Percentiles rank a stretch among this genome's conserved stretches.
These are phyloP conservation scores for Eucalyptus pauciflora DNA, from an alignment of 345 rosid species.

Conservation along the genomic window DNA sequence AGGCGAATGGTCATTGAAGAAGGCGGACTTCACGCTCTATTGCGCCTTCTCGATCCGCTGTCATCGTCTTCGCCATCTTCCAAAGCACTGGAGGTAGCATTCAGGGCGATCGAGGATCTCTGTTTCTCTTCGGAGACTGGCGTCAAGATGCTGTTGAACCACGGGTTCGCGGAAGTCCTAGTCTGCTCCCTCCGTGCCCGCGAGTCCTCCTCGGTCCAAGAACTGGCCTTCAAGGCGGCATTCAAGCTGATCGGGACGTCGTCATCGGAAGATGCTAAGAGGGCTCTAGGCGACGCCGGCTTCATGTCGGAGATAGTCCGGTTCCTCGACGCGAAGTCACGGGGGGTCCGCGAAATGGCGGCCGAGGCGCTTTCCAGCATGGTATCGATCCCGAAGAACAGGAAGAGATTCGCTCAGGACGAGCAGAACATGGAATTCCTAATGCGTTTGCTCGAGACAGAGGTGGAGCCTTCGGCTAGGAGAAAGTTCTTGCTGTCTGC, in stretches of 20 bases:
- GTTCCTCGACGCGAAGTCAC: slow-evolving; percentile 68
- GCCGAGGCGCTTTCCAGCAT: slow-evolving; percentile 45
- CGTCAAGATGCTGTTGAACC: slow-evolving; percentile 26
- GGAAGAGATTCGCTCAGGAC: slow-evolving; percentile 61
- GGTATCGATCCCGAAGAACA: slow-evolving; percentile 51
- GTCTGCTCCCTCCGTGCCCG: slow-evolving; percentile 41
- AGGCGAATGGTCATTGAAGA: slow-evolving; percentile 35
- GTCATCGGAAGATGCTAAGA: slow-evolving; percentile 44
- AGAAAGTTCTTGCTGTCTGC: slow-evolving; percentile 59
- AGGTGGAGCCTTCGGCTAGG: slow-evolving; percentile 37
- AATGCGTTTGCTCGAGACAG: slow-evolving; percentile 50
- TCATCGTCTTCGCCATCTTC: slow-evolving; percentile 13
- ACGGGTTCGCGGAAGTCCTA: slow-evolving; percentile 47
- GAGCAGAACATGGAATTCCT: slow-evolving; percentile 50
- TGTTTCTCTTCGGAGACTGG: slow-evolving; percentile 45
- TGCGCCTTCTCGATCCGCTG: slow-evolving; percentile 44
- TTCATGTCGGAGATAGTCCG: slow-evolving; percentile 68
- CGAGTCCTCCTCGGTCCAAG: slow-evolving; percentile 69
- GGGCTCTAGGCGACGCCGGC: slow-evolving; percentile 62
- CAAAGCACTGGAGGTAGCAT: slow-evolving; percentile 54
- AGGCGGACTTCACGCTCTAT: slow-evolving; percentile 56
- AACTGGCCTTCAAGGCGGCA: slow-evolving; percentile 58
- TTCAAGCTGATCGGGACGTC: slow-evolving; percentile 37
- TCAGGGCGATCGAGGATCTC: slow-evolving; percentile 59
- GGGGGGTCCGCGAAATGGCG: slow-evolving; percentile 68